Evolutionary conservation across 2,329 filamentous ascomycete genomes (phyloP).

Genomic region (Dothidotthia symphoricarpi): DNA sequence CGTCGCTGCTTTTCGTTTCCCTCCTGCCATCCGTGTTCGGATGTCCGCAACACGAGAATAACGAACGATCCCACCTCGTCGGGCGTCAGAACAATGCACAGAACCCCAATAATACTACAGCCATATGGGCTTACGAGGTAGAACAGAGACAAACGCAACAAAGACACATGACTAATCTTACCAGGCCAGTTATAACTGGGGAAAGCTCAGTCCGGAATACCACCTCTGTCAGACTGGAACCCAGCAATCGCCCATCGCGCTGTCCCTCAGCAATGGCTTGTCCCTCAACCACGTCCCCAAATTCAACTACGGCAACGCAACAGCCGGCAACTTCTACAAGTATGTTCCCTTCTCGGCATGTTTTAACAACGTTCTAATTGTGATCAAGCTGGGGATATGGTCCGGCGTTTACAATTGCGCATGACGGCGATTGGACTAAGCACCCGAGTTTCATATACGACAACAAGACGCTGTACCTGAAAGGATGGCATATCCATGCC

Average conservation of each 20-base stretch:
- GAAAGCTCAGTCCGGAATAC: conserved; percentile 42
- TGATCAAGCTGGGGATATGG: conserved; percentile 54
- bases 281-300: conserved; percentile 42
- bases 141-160: no score
- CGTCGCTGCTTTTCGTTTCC: conserved; percentile 5
- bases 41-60: conserved; percentile 20
- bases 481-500: conserved; percentile 54
- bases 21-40: conserved; percentile 7
- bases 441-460: conserved; percentile 48
- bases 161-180: conserved; percentile 41
- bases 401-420: conserved; percentile 45
- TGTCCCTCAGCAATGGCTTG: conserved; percentile 44
- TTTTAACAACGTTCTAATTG: no score
- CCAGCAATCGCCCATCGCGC: conserved; percentile 52
- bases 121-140: conserved; percentile 20
- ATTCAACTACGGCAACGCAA: conserved; percentile 45
- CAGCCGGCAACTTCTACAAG: conserved; percentile 48
- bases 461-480: conserved; percentile 49
- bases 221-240: conserved; percentile 52
- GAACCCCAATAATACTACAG: conserved; percentile 9
- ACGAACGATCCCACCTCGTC: conserved; percentile 7
- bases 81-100: conserved; percentile 7
- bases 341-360: no score
- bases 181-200: conserved; percentile 45
- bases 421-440: conserved; percentile 40